Evolutionary conservation across 1,284 basidiomycete species (phyloP), one percentile per base, ranked within the genome.

Genomic region (Tilletia walkeri): DNA sequence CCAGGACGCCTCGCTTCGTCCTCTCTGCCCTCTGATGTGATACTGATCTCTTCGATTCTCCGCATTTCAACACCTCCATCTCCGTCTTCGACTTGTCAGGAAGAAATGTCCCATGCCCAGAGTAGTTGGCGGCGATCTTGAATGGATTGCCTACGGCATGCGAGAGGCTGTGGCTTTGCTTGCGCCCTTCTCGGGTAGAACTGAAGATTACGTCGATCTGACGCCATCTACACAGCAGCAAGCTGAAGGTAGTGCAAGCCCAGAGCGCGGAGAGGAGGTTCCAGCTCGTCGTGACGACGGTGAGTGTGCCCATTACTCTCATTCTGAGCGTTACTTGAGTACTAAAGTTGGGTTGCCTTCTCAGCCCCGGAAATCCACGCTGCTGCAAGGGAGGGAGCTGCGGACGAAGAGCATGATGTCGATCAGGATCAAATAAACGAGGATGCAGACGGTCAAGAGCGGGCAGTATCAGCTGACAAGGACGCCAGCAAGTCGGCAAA

Each of bases 161-260:
- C 30, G 59, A 16, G 14, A 38, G 12, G 34, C 36, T 6, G 18
- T 9, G 34, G 30, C 59, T 39, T 38, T 63, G 14, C 59, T 63
- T 7, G 59, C 12, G 36, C 12, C 36, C 5, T 63, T 36, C 36
- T 18, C 59, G 34, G 59, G 59, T 0, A 63, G 41, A 4, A n/a
- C 18, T 16, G 59, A 63, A 18, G 59, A 63, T 38, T 63, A 63
- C 34, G 36, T 63, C 12, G 59, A 63, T 16, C 16, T 18, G 20
- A 18, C n/a, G 18, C 59, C 54, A 56, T 56, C 54, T 4, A 56
- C 10, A 12, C 10, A 30, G 20, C 54, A 34, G 54, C 54, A 24
- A 30, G 10, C 5, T 24, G 54, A 56, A 4, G 20, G 20, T n/a
- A 5, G 12, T 30, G 54, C 54, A 56, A 45, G 41, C 41, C 41